These are phyloP conservation scores for Chlorencoelia australis DNA, from an alignment of 2,329 filamentous ascomycete genomes.

Conservation along the genomic window DNA sequence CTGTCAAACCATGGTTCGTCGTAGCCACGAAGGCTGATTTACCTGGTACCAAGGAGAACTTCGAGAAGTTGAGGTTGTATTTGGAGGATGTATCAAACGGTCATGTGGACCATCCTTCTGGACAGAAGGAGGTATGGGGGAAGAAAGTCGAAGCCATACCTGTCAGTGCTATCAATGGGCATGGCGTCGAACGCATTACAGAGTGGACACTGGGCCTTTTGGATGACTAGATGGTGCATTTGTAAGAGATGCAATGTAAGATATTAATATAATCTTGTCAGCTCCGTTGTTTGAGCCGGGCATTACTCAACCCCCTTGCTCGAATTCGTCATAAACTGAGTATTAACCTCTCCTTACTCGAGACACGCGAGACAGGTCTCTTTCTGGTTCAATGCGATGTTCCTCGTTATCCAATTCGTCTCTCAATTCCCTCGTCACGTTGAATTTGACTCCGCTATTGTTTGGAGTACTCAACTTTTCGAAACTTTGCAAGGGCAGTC, in stretches of 20 bases:
- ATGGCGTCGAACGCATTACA: slow-evolving; percentile 68
- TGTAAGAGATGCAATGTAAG: not conserved
- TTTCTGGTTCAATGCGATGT: too few relatives aligned
- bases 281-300: too few relatives aligned
- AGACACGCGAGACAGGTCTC: too few relatives aligned
- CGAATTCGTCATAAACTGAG: too few relatives aligned
- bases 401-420: too few relatives aligned
- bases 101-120: slow-evolving; percentile 61
- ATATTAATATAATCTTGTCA: too few relatives aligned
- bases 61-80: slow-evolving; percentile 57
- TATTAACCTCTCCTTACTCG: too few relatives aligned
- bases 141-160: slow-evolving; percentile 63
- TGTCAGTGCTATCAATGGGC: slow-evolving; percentile 78
- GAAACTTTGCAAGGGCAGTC: too few relatives aligned
- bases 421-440: too few relatives aligned
- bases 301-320: too few relatives aligned
- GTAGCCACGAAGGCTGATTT: slow-evolving; percentile 89
- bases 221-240: slow-evolving; percentile 13
- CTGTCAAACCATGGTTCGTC: slow-evolving; percentile 94
- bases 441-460: too few relatives aligned
- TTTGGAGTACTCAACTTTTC: too few relatives aligned
- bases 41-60: slow-evolving; percentile 69
- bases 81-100: slow-evolving; percentile 55
- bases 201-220: slow-evolving; percentile 63
- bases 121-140: slow-evolving; percentile 46